phyloP scores from a whole-genome alignment of 2,329 filamentous ascomycete species.

The Colletotrichum tanaceti region DNA sequence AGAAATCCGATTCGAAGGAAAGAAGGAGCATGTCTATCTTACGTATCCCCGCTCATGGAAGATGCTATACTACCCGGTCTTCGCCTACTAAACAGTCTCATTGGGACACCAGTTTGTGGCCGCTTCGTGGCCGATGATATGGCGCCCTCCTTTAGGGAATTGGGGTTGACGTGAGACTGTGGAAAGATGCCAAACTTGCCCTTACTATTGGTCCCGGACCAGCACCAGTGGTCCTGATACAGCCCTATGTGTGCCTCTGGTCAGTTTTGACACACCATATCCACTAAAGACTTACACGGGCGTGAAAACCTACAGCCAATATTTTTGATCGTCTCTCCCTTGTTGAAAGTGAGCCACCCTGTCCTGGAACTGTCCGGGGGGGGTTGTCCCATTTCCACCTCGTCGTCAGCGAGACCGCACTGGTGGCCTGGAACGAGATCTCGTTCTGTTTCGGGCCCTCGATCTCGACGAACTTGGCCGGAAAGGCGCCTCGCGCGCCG shows the following conservation, averaged over 20 bases:
- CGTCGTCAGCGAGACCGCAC: constrained; percentile 41
- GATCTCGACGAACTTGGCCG: constrained; percentile 46
- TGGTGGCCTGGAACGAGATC: constrained; percentile 28
- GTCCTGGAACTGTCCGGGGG: constrained; percentile 26
- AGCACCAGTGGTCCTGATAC: constrained; percentile 55
- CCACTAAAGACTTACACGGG: too few relatives aligned
- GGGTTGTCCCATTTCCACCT: constrained; percentile 51
- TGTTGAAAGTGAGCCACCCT: constrained; percentile 51
- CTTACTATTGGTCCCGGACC: constrained; percentile 53
- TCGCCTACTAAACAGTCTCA: constrained; percentile 27
- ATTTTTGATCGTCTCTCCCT: constrained; percentile 64
- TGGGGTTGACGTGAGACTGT: constrained; percentile 51
- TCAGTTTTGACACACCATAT: background rate
- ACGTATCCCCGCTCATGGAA: constrained; percentile 19
- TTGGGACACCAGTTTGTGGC: constrained; percentile 10
- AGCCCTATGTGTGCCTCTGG: constrained; percentile 42
- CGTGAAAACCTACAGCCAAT: constrained; percentile 47
- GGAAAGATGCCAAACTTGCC: constrained; percentile 55
- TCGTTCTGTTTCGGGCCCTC: constrained; percentile 44
- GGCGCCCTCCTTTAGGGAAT: constrained; percentile 27
- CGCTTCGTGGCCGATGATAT: background rate
- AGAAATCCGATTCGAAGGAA: too few relatives aligned
- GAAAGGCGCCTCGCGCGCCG: constrained; percentile 46
- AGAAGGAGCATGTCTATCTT: background rate
- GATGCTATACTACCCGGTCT: constrained; percentile 18